These are phyloP conservation scores for Epichloe sibirici DNA, from an alignment of 2,329 filamentous ascomycete genomes.

Conservation along the genomic window DNA sequence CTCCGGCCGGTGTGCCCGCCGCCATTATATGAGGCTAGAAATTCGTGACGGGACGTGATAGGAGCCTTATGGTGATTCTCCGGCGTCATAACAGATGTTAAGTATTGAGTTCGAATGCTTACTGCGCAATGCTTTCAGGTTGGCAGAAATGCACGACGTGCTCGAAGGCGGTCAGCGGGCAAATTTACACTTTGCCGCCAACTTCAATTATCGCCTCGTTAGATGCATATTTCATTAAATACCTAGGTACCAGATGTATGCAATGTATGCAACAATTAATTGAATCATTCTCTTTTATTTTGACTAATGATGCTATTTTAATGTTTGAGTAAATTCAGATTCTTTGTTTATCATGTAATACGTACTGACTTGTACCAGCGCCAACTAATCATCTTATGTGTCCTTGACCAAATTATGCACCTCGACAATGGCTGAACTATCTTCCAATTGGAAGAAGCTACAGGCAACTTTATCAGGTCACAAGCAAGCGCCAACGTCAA, in stretches of 20 bases:
- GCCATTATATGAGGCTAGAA: slow-evolving; percentile 35
- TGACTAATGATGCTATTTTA: neutral
- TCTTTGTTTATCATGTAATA: neutral
- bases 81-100: no score
- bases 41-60: neutral
- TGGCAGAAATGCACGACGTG: no score
- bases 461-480: slow-evolving; percentile 46
- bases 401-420: slow-evolving; percentile 1
- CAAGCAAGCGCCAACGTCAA: slow-evolving; percentile 23
- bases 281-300: no score
- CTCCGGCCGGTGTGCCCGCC: slow-evolving; percentile 34
- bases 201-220: neutral
- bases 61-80: no score
- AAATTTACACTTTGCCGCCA: no score
- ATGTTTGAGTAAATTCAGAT: neutral
- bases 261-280: no score
- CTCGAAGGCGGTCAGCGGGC: no score
- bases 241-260: no score
- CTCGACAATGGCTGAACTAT: slow-evolving; percentile 32
- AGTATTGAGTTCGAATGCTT: no score
- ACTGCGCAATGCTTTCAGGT: no score
- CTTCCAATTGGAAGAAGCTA: slow-evolving; percentile 69
- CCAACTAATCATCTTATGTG: neutral
- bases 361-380: neutral
- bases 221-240: neutral